phyloP scores from a whole-genome alignment of 2,329 filamentous ascomycete genomes.

The Coleophoma crateriformis region DNA sequence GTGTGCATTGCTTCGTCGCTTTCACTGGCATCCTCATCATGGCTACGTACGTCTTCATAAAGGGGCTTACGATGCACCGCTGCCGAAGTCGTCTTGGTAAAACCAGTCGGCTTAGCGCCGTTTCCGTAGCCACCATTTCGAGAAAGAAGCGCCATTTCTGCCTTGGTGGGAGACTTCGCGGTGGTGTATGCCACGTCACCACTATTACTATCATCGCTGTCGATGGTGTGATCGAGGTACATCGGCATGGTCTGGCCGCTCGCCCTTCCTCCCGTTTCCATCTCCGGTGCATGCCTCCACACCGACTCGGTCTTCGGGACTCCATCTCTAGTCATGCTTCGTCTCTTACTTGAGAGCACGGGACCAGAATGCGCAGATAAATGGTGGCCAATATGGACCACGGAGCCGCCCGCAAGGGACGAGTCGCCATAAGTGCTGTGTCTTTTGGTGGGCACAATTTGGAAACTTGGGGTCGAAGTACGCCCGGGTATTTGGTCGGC shows the following conservation, averaged over 20 bases:
- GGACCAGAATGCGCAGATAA: constrained; percentile 1
- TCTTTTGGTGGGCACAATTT: neutral
- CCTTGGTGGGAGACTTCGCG: neutral
- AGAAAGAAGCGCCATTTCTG: constrained; percentile 11
- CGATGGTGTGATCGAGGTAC: constrained; percentile 4
- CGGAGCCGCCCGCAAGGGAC: constrained; percentile 3
- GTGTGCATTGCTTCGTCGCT: neutral
- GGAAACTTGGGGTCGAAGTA: constrained; percentile 1
- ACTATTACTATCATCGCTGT: constrained; percentile 7
- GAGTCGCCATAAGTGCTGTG: neutral
- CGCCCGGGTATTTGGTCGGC: constrained; percentile 32
- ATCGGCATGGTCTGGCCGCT: constrained; percentile 11
- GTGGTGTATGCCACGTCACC: neutral
- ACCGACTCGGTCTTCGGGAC: constrained; percentile 18
- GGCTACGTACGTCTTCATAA: neutral
- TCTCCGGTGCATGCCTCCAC: constrained; percentile 21
- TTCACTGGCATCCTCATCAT: neutral
- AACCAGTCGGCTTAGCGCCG: constrained; percentile 13
- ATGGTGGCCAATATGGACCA: neutral
- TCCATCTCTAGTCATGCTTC: constrained; percentile 16
- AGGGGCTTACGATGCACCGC: neutral
- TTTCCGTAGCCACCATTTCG: constrained; percentile 13
- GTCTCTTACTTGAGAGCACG: constrained; percentile 16
- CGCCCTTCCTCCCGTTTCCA: constrained; percentile 9
- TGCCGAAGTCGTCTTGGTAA: neutral